Base-by-base conservation (phyloP, 805 yeast species). In the Monosporozyma aquatica region DNA sequence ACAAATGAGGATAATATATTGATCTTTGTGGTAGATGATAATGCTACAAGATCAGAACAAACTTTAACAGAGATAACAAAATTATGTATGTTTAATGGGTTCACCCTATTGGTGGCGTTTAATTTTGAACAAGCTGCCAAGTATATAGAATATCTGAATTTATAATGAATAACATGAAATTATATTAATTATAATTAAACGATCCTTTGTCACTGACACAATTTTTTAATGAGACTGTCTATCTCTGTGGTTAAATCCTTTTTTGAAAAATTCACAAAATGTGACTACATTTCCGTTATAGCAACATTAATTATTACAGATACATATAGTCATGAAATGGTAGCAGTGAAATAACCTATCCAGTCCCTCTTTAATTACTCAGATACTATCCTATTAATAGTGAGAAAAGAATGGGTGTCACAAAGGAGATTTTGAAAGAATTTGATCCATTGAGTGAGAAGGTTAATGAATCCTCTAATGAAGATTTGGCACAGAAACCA, bases 41-140 rank as follows among this genome's bases (percentile, higher is more conserved):
- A 25, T 20, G 34, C 25, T 23, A 81, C 74, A 10, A 74, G 76
- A 56, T 74, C 49, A 51, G 80, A 65, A 68, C 50, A 71, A 26
- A 61, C 69, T 5, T 36, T 67, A 36, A 59, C 62, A 40, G 72
- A 69, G 26, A 45, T 70, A 18, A 68, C 67, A 25, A 67, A 62
- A 43, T 34, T 63, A 6, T 66, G 72, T 43, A 52, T 69, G 46
- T 69, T 61, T 44, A 64, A 61, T 40, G 71, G 66, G 3, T 68
- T 69, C 35, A 65, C 74, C 0, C 42, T 70, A 34, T 47, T 70
- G 3, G 43, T 68, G 30, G 69, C 70, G 0, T 70, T 70, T 55
- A 68, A 69, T 15, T 73, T 69, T 47, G 75, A 71, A 38, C 80
- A 76, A 49, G 76, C 79, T 38, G 76, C 74, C 0, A 73, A 68